These are phyloP conservation scores for Aspergillus caelatus DNA, from an alignment of 2,329 filamentous ascomycete genomes.

Conservation along the genomic window DNA sequence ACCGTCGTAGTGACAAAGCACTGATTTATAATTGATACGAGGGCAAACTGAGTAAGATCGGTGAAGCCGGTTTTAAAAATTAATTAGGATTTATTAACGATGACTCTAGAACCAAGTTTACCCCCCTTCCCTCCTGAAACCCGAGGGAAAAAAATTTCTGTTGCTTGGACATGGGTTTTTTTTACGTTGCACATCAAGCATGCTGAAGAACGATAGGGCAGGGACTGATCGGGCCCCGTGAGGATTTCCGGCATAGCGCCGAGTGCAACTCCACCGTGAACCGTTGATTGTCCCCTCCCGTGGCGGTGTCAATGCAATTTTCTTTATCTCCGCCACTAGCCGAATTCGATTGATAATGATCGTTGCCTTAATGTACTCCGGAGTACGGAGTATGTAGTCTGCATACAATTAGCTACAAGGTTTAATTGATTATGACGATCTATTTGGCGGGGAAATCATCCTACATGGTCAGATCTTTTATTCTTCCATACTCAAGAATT, in stretches of 20 bases:
- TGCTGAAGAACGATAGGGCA: constrained; percentile 22
- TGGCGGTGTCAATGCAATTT: background rate
- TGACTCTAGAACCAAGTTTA: background rate
- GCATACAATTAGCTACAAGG: background rate
- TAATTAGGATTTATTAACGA: constrained; percentile 2
- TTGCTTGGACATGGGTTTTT: constrained; percentile 23
- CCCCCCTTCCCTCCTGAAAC: background rate
- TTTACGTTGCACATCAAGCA: constrained; percentile 30
- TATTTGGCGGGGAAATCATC: background rate
- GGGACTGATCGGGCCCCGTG: constrained; percentile 21
- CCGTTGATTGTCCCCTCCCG: background rate
- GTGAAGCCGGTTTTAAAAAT: background rate
- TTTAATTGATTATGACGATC: background rate
- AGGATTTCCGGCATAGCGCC: constrained; percentile 18
- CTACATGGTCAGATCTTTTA: background rate
- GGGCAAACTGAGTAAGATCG: background rate
- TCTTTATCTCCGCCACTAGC: constrained; percentile 10
- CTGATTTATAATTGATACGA: constrained; percentile 21
- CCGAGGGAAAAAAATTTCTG: constrained; percentile 14
- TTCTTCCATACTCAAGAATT: background rate
- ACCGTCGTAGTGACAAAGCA: constrained; percentile 5
- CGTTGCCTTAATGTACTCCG: background rate
- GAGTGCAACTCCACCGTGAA: constrained; percentile 13
- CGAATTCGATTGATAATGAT: constrained; percentile 3
- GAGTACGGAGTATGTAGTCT: background rate